phyloP scores from a whole-genome alignment of 495 filamentous ascomycete species.

The Neohortaea acidophila region DNA sequence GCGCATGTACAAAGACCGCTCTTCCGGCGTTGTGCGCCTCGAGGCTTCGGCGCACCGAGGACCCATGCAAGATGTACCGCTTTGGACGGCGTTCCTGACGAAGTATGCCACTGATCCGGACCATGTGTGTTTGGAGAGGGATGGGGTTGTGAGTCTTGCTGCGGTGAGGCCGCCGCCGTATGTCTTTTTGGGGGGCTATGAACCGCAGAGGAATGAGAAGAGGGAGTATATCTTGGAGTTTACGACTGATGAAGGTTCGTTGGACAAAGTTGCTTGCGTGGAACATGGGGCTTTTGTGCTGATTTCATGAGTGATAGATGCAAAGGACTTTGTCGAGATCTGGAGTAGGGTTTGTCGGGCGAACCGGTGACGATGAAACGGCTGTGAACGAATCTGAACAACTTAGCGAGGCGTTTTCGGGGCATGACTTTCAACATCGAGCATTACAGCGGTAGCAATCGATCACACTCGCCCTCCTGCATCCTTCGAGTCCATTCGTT shows the following conservation, averaged over 20 bases:
- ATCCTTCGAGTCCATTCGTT: too few relatives aligned
- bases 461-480: too few relatives aligned
- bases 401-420: too few relatives aligned
- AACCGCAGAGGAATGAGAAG: constrained; percentile 3
- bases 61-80: constrained; percentile 21
- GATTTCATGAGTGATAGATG: constrained; percentile 1
- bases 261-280: not conserved
- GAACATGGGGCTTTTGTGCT: not conserved
- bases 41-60: constrained; percentile 30
- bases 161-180: constrained; percentile 12
- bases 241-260: constrained; percentile 5
- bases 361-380: too few relatives aligned
- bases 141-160: constrained; percentile 11
- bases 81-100: constrained; percentile 30
- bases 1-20: constrained; percentile 51
- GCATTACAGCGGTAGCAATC: too few relatives aligned
- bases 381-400: too few relatives aligned
- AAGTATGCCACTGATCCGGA: constrained; percentile 12
- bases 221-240: constrained; percentile 13
- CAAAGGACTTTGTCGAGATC: constrained; percentile 5
- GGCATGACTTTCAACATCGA: too few relatives aligned
- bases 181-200: constrained; percentile 9
- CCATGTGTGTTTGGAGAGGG: constrained; percentile 6
- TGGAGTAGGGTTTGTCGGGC: constrained; percentile 6
- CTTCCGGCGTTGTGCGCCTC: constrained; percentile 45